These are phyloP conservation scores for Gomphus bonarii DNA, from an alignment of 1,284 basidiomycete genomes.

Conservation along the genomic window DNA sequence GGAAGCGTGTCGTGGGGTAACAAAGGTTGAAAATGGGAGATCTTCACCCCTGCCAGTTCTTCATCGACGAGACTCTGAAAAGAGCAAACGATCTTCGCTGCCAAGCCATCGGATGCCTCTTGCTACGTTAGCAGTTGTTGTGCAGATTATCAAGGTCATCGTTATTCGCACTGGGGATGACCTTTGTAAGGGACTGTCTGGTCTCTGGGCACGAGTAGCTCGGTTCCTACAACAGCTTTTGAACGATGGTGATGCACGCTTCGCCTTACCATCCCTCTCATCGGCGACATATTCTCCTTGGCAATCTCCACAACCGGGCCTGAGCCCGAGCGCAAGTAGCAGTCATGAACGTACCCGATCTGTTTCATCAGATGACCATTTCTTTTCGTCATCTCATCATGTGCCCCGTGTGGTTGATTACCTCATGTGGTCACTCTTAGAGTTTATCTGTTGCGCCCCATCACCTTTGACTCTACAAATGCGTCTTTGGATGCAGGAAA, in stretches of 20 bases:
- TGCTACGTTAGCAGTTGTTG: slow-evolving; percentile 39
- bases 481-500: slow-evolving; percentile 52
- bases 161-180: slow-evolving; percentile 53
- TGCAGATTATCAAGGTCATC: slow-evolving; percentile 66
- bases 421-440: slow-evolving; percentile 62
- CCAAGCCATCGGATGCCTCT: slow-evolving; percentile 23
- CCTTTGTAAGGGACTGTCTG: slow-evolving; percentile 40
- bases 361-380: slow-evolving; percentile 10
- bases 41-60: slow-evolving; percentile 16
- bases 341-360: slow-evolving; percentile 6
- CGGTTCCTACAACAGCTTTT: slow-evolving; percentile 38
- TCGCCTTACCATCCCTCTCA: slow-evolving; percentile 32
- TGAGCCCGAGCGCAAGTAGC: slow-evolving; percentile 4
- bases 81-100: slow-evolving; percentile 22
- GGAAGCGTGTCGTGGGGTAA: slow-evolving; percentile 30
- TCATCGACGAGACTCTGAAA: slow-evolving; percentile 35
- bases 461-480: slow-evolving; percentile 58
- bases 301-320: slow-evolving; percentile 27
- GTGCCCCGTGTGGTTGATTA: slow-evolving; percentile 59
- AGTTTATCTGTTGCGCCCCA: slow-evolving; percentile 53
- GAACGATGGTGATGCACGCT: slow-evolving; percentile 47
- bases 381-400: neutral
- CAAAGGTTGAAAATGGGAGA: slow-evolving; percentile 13
- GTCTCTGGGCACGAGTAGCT: slow-evolving; percentile 53
- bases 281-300: slow-evolving; percentile 37